Evolutionary conservation across 345 rosid species (phyloP), one percentile per base, ranked within the genome.

Genomic region (Eucalyptus polyanthemos): DNA sequence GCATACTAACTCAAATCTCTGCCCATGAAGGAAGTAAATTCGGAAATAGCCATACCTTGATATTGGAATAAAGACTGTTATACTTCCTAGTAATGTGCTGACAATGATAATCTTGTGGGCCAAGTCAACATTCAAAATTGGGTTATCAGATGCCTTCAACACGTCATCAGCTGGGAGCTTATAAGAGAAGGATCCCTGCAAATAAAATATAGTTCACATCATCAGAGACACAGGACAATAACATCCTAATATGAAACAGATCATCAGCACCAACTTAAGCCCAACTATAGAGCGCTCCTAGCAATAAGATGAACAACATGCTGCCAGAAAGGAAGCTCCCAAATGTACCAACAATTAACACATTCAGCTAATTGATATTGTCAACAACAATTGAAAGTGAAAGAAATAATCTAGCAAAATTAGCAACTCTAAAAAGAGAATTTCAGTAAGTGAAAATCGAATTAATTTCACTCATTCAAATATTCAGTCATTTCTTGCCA

Each of bases 71-170:
- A 98, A 95, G 87, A 97, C 94, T 80, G 93, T 90, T 93, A 97
- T 93, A 93, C 98, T 95, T 92, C 99, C 99, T 88, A 97, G 88
- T 51, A 97, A 93, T 9, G 99, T 98, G 90, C 98, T 95, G 50
- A 97, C 99, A 93, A 97, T 92, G 86, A 98, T 93, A 86, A 96
- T 95, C 90, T 91, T 94, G 88, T 96, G 93, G 83, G 93, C 93
- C 90, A 96, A 92, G 87, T 94, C 94, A 72, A 91, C 87, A 90
- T 92, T 95, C 86, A 92, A 86, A 88, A 90, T 86, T 76, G 91
- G 92, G 89, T 92, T 91, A 90, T 93, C 93, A 91, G 91, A 95
- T 86, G 88, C 93, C 90, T 90, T 94, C 90, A 93, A 90, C 88
- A 92, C 81, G 90, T 96, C 97, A 89, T 95, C 98, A 53, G 96